phyloP scores from a whole-genome alignment of 495 filamentous ascomycete species.

The Penicillium angulare region DNA sequence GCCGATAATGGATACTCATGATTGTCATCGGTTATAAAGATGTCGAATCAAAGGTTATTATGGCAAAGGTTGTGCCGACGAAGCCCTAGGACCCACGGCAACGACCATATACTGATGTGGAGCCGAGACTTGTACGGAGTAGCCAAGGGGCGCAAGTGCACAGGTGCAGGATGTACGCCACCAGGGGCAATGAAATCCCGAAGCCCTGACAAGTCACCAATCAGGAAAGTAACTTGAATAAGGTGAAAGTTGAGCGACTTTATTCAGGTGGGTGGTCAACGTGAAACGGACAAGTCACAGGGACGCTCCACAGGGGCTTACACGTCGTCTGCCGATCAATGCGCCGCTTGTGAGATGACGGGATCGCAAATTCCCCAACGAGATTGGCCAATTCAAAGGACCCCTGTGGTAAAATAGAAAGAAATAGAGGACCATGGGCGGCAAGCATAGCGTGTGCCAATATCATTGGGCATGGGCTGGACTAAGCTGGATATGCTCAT shows the following conservation, averaged over 20 bases:
- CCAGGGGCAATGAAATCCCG: not conserved
- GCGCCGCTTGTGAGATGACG: slow-evolving; percentile 2
- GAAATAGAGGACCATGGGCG: not conserved
- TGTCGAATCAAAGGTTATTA: slow-evolving; percentile 11
- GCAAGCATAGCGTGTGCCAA: too few species aligned
- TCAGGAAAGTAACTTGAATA: not conserved
- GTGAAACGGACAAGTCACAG: slow-evolving; percentile 2
- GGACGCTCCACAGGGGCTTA: slow-evolving; percentile 12
- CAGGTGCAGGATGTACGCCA: not conserved
- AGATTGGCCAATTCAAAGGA: not conserved
- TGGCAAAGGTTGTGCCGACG: not conserved
- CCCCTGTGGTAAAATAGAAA: too few species aligned
- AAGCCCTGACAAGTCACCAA: not conserved
- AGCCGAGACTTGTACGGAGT: too few species aligned
- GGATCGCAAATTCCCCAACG: not conserved
- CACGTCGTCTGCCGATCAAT: slow-evolving; percentile 16
- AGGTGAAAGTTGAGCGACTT: not conserved
- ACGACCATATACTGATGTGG: slow-evolving; percentile 6
- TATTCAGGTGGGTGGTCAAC: too few species aligned
- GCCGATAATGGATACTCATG: not conserved
- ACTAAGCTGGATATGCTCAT: too few species aligned
- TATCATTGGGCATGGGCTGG: too few species aligned
- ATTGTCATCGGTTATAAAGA: not conserved
- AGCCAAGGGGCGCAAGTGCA: too few species aligned
- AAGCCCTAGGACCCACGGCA: slow-evolving; percentile 3